Percentiles rank a stretch among this genome's conserved stretches.
These are phyloP conservation scores for Trametes versicolor DNA, from an alignment of 1,284 basidiomycete species.

Conservation along the genomic window DNA sequence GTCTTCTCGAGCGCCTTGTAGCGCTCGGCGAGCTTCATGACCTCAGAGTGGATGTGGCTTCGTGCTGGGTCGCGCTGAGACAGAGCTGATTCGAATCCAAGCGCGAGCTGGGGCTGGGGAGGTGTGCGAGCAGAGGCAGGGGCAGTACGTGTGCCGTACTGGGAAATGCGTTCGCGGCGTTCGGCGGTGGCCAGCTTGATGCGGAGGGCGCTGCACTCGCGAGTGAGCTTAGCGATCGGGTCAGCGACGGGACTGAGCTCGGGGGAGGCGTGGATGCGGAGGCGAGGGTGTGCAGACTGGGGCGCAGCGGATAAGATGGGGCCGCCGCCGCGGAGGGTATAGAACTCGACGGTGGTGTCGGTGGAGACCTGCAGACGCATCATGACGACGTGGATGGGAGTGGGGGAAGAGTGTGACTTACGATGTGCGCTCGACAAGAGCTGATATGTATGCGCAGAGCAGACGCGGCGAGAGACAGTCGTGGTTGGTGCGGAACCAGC, in stretches of 20 bases:
- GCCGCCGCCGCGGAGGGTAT: conserved; percentile 52
- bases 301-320: conserved; percentile 33
- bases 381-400: conserved; percentile 40
- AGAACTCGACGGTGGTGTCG: conserved; percentile 68
- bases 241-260: conserved; percentile 46
- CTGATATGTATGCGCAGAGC: conserved; percentile 27
- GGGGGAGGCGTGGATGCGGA: conserved; percentile 32
- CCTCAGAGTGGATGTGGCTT: conserved; percentile 64
- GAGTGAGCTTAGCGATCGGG: conserved; percentile 50
- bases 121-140: conserved; percentile 43
- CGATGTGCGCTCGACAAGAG: conserved; percentile 41
- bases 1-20: conserved; percentile 68
- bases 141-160: conserved; percentile 36
- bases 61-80: conserved; percentile 66
- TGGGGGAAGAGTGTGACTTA: conserved; percentile 34
- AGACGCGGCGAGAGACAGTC: conserved; percentile 28
- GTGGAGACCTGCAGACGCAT: conserved; percentile 66
- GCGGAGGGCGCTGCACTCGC: conserved; percentile 56
- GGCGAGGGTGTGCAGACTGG: conserved; percentile 34
- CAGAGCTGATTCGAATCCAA: conserved; percentile 52
- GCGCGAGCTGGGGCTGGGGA: conserved; percentile 33
- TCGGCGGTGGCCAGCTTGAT: conserved; percentile 56
- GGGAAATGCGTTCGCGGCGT: conserved; percentile 43
- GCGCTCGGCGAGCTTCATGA: conserved; percentile 64
- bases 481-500: conserved; percentile 32